A percentile compares a stretch with the other conserved stretches of the same genome.
phyloP scores from a whole-genome alignment of 257 asterid genomes.

The Cordia subcordata region DNA sequence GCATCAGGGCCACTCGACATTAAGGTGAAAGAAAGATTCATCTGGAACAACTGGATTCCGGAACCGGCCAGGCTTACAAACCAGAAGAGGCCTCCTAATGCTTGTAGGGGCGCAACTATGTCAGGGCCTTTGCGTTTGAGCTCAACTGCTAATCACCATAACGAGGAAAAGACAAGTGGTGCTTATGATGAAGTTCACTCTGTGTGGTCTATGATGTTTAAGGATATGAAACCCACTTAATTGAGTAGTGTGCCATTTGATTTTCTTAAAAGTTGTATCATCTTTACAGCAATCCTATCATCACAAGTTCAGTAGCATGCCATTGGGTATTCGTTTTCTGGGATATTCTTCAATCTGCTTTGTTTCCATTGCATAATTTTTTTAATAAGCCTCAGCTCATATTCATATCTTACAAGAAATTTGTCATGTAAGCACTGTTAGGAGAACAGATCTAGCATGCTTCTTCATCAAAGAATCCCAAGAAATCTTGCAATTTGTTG shows the following conservation, averaged over 20 bases:
- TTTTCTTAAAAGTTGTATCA: background rate
- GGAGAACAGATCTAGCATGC: background rate
- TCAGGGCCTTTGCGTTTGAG: conserved; percentile 34
- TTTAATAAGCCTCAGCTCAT: too few relatives aligned
- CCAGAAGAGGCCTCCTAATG: conserved; percentile 12
- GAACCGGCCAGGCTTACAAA: conserved; percentile 3
- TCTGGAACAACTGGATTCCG: conserved; percentile 18
- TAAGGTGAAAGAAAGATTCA: conserved; percentile 7
- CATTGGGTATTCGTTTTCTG: too few relatives aligned
- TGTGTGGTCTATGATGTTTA: conserved; percentile 85
- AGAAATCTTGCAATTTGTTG: background rate
- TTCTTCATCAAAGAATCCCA: background rate
- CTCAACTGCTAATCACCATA: conserved; percentile 42
- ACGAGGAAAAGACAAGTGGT: conserved; percentile 27
- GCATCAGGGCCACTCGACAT: conserved; percentile 52
- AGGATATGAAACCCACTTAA: conserved; percentile 85
- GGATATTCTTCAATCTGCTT: too few relatives aligned
- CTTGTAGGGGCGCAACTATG: conserved; percentile 15
- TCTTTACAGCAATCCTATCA: background rate
- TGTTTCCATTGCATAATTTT: too few relatives aligned
- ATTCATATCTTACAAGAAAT: too few relatives aligned
- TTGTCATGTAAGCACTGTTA: background rate
- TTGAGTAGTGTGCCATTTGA: conserved; percentile 20
- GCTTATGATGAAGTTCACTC: conserved; percentile 45
- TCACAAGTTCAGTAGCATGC: too few relatives aligned